phyloP scores from a whole-genome alignment of 2,329 filamentous ascomycete species.

The Aureobasidium musti region DNA sequence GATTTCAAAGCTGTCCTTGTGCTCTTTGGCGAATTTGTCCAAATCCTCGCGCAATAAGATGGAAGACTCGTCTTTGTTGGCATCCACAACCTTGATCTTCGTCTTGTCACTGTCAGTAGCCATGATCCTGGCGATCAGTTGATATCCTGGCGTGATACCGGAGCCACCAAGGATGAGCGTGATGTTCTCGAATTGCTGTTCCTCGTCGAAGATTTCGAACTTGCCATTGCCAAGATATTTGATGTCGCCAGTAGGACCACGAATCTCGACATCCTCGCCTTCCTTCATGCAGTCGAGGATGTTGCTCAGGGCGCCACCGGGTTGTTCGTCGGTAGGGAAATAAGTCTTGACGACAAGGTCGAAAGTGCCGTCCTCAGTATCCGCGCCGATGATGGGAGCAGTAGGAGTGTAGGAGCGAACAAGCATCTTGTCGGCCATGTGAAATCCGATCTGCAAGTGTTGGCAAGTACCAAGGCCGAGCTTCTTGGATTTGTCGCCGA shows the following conservation, averaged over 20 bases:
- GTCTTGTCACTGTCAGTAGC: slow-evolving; percentile 42
- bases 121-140: slow-evolving; percentile 51
- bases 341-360: slow-evolving; percentile 57
- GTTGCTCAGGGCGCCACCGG: slow-evolving; percentile 57
- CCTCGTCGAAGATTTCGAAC: slow-evolving; percentile 50
- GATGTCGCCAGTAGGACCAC: slow-evolving; percentile 56
- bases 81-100: slow-evolving; percentile 50
- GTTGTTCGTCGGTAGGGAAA: slow-evolving; percentile 51
- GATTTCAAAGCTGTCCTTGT: slow-evolving; percentile 47
- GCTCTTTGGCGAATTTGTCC: slow-evolving; percentile 45
- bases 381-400: slow-evolving; percentile 45
- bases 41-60: slow-evolving; percentile 51
- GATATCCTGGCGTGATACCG: slow-evolving; percentile 56
- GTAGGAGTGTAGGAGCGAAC: slow-evolving; percentile 56
- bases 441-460: slow-evolving; percentile 57
- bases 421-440: slow-evolving; percentile 55
- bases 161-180: slow-evolving; percentile 55
- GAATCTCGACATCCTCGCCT: slow-evolving; percentile 55
- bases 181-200: slow-evolving; percentile 49
- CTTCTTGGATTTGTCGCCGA: slow-evolving; percentile 45
- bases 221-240: slow-evolving; percentile 51
- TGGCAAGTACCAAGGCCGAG: slow-evolving; percentile 56
- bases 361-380: slow-evolving; percentile 46
- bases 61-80: slow-evolving; percentile 52
- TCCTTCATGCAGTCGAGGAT: slow-evolving; percentile 55